Base-by-base conservation (phyloP, 164 flowering plant genomes). In the Piper longum region DNA sequence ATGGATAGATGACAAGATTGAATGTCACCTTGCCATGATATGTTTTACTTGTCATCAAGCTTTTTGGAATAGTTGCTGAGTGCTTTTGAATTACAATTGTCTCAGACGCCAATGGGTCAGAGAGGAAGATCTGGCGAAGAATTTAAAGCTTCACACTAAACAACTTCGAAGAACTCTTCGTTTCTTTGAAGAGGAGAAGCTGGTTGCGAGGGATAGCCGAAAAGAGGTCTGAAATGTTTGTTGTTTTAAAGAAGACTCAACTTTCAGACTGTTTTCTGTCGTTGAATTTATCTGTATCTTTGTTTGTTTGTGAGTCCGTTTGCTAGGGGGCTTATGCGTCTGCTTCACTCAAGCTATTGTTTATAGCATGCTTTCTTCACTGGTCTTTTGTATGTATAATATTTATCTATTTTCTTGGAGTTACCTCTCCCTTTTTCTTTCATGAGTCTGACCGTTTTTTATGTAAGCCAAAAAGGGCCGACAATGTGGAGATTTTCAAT, bases 71-170 rank as follows among this genome's bases (percentile, higher is more conserved):
- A 26, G 36, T 48, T 48, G 52, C 3, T 48, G 14, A 14, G 9
- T 48, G 9, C 52, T 48, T 48, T 9, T 48, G 52, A 14, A 3
- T 48, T 14, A 48, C 52, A 48, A 48, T 8, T 48, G 36, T 75
- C 44, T 26, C 71, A 93, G 97, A 71, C 83, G 96, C 54, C 97
- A 91, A 72, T 95, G 99, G 99, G 95, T 88, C 43, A 83, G 92
- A 73, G 97, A 95, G 78, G 97, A 95, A 72, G 97, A 95, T 74
- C 77, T 95, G 67, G 96, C 96, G 41, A 95, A 91, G 79, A 97
- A 84, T 69, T 79, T 95, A 71, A 91, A 85, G 75, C 64, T 91
- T 67, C 96, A 91, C 48, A 65, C 87, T 6, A 88, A 88, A 72
- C 99, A 90, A 70, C 88, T 95, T 59, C 92, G 96, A 7, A 85